Base-by-base conservation (phyloP, 2,329 filamentous ascomycete genomes). In the Chrysoporthe cubensis region DNA sequence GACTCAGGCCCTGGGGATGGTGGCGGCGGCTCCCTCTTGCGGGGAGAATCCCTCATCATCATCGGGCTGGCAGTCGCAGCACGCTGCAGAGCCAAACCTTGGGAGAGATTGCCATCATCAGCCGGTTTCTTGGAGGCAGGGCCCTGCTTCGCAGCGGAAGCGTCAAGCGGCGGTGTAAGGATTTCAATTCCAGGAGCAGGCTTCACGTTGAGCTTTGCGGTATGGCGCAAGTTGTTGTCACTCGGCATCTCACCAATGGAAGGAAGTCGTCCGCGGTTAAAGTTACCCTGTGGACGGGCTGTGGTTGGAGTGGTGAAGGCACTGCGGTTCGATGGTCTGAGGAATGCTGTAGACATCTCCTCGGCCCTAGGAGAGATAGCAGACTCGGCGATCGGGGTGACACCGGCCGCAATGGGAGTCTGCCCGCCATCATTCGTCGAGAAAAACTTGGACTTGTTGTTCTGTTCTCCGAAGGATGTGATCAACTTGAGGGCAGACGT, bases 401-500 rank as follows among this genome's bases (percentile, higher is more conserved):
- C 87, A n/a, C 91, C 93, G 1, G 89, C 90, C 11, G 91, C 91
- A 71, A 94, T 91, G 0, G 94, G 94, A 0, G 94, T 97, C 72
- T 82, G 83, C 9, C 86, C 86, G 46, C 84, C 86, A 62, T 89
- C 87, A 6, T 78, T 80, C 50, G 81, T 77, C 0, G 82, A 80
- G 72, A 90, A 88, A 79, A 92, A 89, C 78, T 88, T 89, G 64
- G 89, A 87, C 70, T 90, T 89, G 32, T 83, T 81, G 4, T 80
- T 80, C 58, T 83, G 83, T 60, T 89, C 87, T 8, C 89, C 91
- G 74, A 99, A 98, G 0, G 91, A 90, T 0, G 96, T 98, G 74
- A 98, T 96, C 1, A 98, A 86, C 77, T 96, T 97, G 69, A 98
- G 82, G 0, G 95, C 89, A 11, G 93, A 92, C 40, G 91, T 90